Conservation (phyloP, 1,139 yeast species). For the Magnusiomyces ingens region DNA sequence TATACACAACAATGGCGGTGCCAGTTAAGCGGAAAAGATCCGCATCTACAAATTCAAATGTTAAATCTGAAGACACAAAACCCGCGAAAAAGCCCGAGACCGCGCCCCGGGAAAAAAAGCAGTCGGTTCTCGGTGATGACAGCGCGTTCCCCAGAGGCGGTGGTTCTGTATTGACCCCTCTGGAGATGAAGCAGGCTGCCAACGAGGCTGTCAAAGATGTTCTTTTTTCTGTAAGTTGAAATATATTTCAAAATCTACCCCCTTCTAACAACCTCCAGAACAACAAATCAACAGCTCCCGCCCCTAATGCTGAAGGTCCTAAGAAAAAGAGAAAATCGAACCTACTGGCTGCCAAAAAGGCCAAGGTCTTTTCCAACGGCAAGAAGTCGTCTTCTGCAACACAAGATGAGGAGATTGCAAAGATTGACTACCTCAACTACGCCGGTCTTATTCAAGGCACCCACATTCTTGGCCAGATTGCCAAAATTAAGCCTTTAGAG, state of each 20-base stretch:
- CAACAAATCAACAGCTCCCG: background rate
- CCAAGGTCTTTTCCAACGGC: conserved; percentile 8
- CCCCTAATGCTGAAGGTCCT: conserved; percentile 16
- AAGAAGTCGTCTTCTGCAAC: conserved; percentile 16
- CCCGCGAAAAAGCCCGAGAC: background rate
- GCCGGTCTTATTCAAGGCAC: conserved; percentile 64
- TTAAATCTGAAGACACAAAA: background rate
- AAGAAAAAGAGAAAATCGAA: conserved; percentile 29
- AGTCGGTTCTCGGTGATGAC: conserved; percentile 23
- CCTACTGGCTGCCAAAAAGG: conserved; percentile 16
- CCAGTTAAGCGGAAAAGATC: conserved; percentile 12
- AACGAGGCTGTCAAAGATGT: conserved; percentile 90
- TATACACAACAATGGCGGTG: conserved; percentile 6
- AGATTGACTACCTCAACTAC: conserved; percentile 56
- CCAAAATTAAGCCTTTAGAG: conserved; percentile 54
- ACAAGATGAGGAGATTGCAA: conserved; percentile 28
- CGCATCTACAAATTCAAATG: conserved; percentile 6
- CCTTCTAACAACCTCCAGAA: background rate
- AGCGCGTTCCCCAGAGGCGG: conserved; percentile 95
- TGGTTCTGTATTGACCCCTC: conserved; percentile 67
- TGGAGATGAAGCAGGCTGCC: conserved; percentile 87
- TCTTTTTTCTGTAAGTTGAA: conserved; percentile 48
- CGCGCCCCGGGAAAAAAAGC: background rate
- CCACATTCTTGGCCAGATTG: conserved; percentile 67
- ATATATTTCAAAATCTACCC: too few species aligned